Base-by-base conservation (phyloP, 2,329 filamentous ascomycete species). In the Canariomyces notabilis region DNA sequence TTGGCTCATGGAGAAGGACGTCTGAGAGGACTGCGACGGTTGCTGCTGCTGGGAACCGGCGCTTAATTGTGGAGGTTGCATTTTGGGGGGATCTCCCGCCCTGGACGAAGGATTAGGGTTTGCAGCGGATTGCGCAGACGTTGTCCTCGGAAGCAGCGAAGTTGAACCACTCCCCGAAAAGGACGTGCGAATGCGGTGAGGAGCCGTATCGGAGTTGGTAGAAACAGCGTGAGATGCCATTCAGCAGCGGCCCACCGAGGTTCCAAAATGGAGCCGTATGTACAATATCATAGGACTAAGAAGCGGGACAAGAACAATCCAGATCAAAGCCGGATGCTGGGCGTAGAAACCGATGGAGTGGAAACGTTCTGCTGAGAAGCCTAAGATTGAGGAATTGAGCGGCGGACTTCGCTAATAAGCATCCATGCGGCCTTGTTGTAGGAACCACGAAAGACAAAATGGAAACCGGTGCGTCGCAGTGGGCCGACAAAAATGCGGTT, bases 1-100 rank as follows among this genome's bases (percentile, higher is more conserved):
- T 51, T 78, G 74, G 65, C 73, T 80, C 74, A 79, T 76, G 52
- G 64, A 65, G 60, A 78, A 79, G 38, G 76, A 77, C 44, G 77
- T 73, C 51, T 80, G 76, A 6, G 75, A 77, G 4, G 75, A 70
- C 19, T 48, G 52, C 53, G 41, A 46, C 38, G 53, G 50, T n/a
- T 47, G 50, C 29, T 20, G 54, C 32, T 55, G 57, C 39, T 60
- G 59, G 5, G 58, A 58, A 16, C 52, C 54, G 7, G 52, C 49
- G 7, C 50, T 54, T 46, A 59, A 57, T 41, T 60, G 60, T 26
- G 57, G 49, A 21, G 57, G 53, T 23, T 53, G 55, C 57, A 59
- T 59, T 37, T 31, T 48, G 23, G 34, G n/a, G 37, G 20, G 41
- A 40, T 38, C 26, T 46, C 33, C 22, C 20, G 32, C 14, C 15